Evolutionary conservation across 257 asterid genomes (phyloP).

Genomic region (Primulina eburnea): DNA sequence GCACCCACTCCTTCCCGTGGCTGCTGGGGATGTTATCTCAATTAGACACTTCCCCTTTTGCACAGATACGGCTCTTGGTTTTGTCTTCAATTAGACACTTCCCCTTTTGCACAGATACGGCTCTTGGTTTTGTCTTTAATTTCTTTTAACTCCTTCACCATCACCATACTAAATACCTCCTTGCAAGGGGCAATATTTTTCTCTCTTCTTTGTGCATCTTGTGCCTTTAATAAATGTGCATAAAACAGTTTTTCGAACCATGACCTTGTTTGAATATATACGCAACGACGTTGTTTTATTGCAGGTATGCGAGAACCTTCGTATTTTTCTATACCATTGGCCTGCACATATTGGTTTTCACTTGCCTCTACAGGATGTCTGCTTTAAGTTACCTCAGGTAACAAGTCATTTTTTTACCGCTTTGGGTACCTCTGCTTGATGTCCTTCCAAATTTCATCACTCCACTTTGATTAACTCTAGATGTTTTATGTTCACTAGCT

Average conservation of each 20-base stretch:
- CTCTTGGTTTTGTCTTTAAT: no score
- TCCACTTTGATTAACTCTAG: constrained; percentile 7
- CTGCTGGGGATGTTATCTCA: no score
- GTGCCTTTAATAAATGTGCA: background rate
- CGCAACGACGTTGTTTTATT: constrained; percentile 14
- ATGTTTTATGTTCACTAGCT: constrained; percentile 19
- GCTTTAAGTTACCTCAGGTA: constrained; percentile 93
- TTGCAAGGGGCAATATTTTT: no score
- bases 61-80: no score
- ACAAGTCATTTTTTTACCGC: background rate
- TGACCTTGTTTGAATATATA: constrained; percentile 14
- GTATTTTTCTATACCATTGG: constrained; percentile 96
- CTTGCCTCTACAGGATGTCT: constrained; percentile 96
- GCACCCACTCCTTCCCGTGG: background rate
- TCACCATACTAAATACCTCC: background rate
- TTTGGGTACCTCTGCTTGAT: background rate
- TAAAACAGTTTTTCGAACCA: constrained; percentile 6
- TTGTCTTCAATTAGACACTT: no score
- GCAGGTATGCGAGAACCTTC: constrained; percentile 89
- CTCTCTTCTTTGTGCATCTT: no score
- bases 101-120: no score
- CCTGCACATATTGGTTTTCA: constrained; percentile 87
- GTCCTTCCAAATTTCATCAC: background rate
- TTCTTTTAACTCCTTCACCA: background rate
- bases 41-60: no score